Evolutionary conservation across 2,329 filamentous ascomycete genomes (phyloP), one percentile per base, ranked within the genome.

Genomic region (Claviceps quebecensis): DNA sequence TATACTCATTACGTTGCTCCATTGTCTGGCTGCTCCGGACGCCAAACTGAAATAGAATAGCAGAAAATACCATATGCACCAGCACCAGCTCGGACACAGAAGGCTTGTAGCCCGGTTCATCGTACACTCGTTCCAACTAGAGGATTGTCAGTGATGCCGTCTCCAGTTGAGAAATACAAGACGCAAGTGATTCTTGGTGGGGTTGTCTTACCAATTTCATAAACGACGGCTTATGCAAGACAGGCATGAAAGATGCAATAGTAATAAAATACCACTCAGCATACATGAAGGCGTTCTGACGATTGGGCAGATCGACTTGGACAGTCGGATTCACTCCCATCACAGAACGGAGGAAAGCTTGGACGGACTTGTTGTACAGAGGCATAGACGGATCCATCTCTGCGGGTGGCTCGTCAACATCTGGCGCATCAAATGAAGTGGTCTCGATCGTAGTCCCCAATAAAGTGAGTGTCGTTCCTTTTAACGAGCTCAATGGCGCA

Each of bases 391-490:
- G 63, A 22, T 67, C 65, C 17, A 65, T 65, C 19, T 64, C 75
- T 7, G 56, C 49, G 5, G 58, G 58, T 13, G 63, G 63, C 69
- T 86, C 82, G 58, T 85, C 78, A 63, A 80, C 73, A 54, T 87
- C 84, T 1, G 75, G 72, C 1, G 77, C 79, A 46, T 83, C 76
- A 60, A 87, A 88, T 45, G 83, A 80, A 13, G 84, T 81, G 43
- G 91, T 77, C 64, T 94, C 85, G 59, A 93, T 84, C 45, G 86
- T 83, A 58, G 84, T 85, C 37, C 87, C 87, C 43, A 93, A 78
- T 50, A 94, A 79, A 1, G 85, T 83, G n/a, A 93, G 70, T 8
- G 78, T 80, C 0, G 84, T 89, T 46, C 86, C 86, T 59, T 83
- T 83, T 61, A 90, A 84, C 7, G 84, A 82, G 65, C 81, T 87